These are phyloP conservation scores for Fusarium chuoi DNA, from an alignment of 2,329 filamentous ascomycete genomes.

Conservation along the genomic window DNA sequence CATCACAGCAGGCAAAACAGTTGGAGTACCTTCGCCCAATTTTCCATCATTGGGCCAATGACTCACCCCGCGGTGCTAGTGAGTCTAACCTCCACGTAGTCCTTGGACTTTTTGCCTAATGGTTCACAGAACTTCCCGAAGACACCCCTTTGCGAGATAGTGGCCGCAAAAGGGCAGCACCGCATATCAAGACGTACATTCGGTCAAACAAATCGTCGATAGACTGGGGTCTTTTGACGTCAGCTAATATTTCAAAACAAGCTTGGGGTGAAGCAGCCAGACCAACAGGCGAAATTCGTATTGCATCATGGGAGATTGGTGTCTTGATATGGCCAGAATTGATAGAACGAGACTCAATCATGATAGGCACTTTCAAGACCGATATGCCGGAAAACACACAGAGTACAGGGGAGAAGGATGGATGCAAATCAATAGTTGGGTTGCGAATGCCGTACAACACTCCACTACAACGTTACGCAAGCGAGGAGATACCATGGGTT, in stretches of 20 bases:
- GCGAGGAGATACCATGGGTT: conserved; percentile 79
- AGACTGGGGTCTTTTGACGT: conserved; percentile 88
- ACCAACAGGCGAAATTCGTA: conserved; percentile 68
- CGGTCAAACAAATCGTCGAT: conserved; percentile 68
- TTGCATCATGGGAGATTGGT: conserved; percentile 86
- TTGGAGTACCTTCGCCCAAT: conserved; percentile 76
- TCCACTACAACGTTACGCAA: conserved; percentile 73
- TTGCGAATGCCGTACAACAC: conserved; percentile 86
- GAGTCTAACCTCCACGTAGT: conserved; percentile 3
- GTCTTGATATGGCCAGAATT: conserved; percentile 83
- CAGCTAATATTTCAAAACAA: conserved; percentile 91
- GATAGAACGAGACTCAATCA: conserved; percentile 60
- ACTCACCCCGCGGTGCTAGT: conserved; percentile 54
- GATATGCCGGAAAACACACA: conserved; percentile 60
- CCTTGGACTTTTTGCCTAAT: neutral
- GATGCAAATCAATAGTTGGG: conserved; percentile 63
- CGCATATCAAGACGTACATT: conserved; percentile 91
- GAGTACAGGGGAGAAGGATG: conserved; percentile 35
- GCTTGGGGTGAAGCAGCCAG: conserved; percentile 80
- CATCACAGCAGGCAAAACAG: conserved; percentile 76
- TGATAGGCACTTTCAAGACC: conserved; percentile 75
- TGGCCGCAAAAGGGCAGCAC: conserved; percentile 76
- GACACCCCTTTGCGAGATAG: conserved; percentile 54
- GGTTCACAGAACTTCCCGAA: conserved; percentile 42
- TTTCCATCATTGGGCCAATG: conserved; percentile 80